These are phyloP conservation scores for Bryoerythrophyllum caledonicum DNA, from an alignment of 225 moss, liverwort and hornwort genomes.

Conservation along the genomic window DNA sequence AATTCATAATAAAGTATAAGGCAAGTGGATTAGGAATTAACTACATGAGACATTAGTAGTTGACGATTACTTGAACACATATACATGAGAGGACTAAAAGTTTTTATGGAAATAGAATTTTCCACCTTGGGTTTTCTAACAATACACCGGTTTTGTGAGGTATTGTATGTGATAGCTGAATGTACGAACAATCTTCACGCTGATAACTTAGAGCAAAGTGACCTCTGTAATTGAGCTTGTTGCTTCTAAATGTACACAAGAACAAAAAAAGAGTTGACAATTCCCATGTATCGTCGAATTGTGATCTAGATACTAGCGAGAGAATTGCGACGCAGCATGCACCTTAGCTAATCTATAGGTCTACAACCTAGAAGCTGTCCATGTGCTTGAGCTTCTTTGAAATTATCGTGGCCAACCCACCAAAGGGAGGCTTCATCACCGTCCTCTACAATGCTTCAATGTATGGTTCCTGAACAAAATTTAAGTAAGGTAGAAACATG, in stretches of 20 bases:
- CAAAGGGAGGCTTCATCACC: slow-evolving; percentile 87
- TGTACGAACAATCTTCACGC: background rate
- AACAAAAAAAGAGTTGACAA: background rate
- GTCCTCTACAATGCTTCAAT: slow-evolving; percentile 78
- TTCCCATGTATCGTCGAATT: background rate
- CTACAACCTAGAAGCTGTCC: slow-evolving; percentile 45
- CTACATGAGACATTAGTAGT: too few species aligned
- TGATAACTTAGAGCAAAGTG: background rate
- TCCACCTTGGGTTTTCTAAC: too few species aligned
- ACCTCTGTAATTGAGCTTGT: background rate
- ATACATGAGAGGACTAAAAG: too few species aligned
- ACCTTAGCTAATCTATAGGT: slow-evolving; percentile 6
- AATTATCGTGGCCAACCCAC: slow-evolving; percentile 63
- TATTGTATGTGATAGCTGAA: background rate
- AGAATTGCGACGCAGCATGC: background rate
- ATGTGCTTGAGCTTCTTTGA: slow-evolving; percentile 49
- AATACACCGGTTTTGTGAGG: background rate
- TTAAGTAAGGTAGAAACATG: slow-evolving; percentile 68
- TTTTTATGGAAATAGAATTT: too few species aligned
- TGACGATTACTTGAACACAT: too few species aligned
- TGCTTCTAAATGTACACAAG: slow-evolving; percentile 32
- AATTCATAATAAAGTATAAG: too few species aligned
- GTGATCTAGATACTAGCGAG: background rate
- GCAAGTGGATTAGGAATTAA: too few species aligned
- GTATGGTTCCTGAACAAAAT: slow-evolving; percentile 68